Percentiles rank a stretch among this genome's conserved stretches.
These are phyloP conservation scores for Kwoniella bestiolae DNA, from an alignment of 768 basidiomycete species.

Conservation along the genomic window DNA sequence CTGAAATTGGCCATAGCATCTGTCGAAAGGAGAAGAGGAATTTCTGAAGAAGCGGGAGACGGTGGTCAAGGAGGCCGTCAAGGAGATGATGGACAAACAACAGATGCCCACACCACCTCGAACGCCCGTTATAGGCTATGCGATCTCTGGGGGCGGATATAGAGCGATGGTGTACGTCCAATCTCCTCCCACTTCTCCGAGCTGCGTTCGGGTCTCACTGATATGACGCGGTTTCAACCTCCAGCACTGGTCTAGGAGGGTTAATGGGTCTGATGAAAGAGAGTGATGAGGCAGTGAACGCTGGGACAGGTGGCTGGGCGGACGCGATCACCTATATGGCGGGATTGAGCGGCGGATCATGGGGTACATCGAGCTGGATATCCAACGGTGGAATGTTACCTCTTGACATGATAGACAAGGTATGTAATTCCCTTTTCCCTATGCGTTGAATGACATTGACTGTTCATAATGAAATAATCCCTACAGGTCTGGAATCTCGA, in stretches of 20 bases:
- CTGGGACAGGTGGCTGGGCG: slow-evolving; percentile 69
- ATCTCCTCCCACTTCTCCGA: background rate
- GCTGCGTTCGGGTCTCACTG: background rate
- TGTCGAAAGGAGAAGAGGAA: slow-evolving; percentile 34
- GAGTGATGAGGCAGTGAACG: slow-evolving; percentile 63
- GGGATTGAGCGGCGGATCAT: slow-evolving; percentile 61
- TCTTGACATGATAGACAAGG: slow-evolving; percentile 47
- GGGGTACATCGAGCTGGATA: slow-evolving; percentile 61
- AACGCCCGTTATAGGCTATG: slow-evolving; percentile 58
- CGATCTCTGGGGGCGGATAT: slow-evolving; percentile 74
- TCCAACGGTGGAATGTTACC: slow-evolving; percentile 47
- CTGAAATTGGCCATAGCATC: background rate
- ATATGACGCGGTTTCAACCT: background rate
- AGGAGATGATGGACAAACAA: slow-evolving; percentile 24
- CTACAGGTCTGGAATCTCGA: slow-evolving; percentile 52
- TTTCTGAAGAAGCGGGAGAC: slow-evolving; percentile 35
- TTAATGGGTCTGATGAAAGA: slow-evolving; percentile 61
- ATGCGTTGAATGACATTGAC: background rate
- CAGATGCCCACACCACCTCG: slow-evolving; percentile 39
- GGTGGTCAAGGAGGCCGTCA: slow-evolving; percentile 33
- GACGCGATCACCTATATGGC: slow-evolving; percentile 73
- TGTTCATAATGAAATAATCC: background rate
- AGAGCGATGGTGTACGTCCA: slow-evolving; percentile 69
- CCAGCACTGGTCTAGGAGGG: slow-evolving; percentile 29
- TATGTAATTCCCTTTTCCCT: slow-evolving; percentile 32